Evolutionary conservation across 2,329 filamentous ascomycete species (phyloP).

Genomic region (Zalaria obscura): DNA sequence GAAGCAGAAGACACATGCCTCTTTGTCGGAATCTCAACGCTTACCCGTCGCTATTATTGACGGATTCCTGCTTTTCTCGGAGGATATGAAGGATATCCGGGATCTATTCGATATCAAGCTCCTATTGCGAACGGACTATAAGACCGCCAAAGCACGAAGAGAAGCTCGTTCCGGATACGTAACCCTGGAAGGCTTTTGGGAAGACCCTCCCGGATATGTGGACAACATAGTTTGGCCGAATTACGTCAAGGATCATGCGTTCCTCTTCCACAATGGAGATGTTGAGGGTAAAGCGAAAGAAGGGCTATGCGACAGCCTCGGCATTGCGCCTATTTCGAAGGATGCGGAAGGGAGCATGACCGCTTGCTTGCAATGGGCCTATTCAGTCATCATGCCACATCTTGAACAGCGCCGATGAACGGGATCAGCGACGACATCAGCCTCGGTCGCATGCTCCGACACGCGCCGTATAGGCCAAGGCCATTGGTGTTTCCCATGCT

Average conservation of each 20-base stretch:
- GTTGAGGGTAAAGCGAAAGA: slow-evolving; percentile 43
- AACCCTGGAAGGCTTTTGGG: slow-evolving; percentile 78
- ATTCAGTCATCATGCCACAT: not conserved
- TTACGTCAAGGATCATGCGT: slow-evolving; percentile 68
- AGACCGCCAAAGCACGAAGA: slow-evolving; percentile 48
- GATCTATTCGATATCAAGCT: slow-evolving; percentile 58
- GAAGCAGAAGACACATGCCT: slow-evolving; percentile 9
- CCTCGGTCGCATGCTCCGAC: too few relatives aligned
- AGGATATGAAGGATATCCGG: slow-evolving; percentile 38
- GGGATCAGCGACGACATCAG: too few relatives aligned
- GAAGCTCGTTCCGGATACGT: slow-evolving; percentile 63
- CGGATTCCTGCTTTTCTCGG: slow-evolving; percentile 72
- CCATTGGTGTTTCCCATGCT: too few relatives aligned
- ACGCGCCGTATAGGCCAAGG: too few relatives aligned
- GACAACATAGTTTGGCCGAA: slow-evolving; percentile 94
- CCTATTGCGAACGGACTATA: slow-evolving; percentile 59
- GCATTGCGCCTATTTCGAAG: slow-evolving; percentile 16
- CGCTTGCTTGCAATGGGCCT: slow-evolving; percentile 24
- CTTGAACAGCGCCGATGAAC: too few relatives aligned
- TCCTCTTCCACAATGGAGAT: slow-evolving; percentile 59
- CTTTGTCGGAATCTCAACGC: slow-evolving; percentile 1
- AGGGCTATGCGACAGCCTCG: slow-evolving; percentile 19
- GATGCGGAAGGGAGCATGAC: slow-evolving; percentile 18
- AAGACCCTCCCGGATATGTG: slow-evolving; percentile 86
- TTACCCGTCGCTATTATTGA: slow-evolving; percentile 58